These are phyloP conservation scores for Candida jianshihensis DNA, from an alignment of 805 yeast species.

Conservation along the genomic window DNA sequence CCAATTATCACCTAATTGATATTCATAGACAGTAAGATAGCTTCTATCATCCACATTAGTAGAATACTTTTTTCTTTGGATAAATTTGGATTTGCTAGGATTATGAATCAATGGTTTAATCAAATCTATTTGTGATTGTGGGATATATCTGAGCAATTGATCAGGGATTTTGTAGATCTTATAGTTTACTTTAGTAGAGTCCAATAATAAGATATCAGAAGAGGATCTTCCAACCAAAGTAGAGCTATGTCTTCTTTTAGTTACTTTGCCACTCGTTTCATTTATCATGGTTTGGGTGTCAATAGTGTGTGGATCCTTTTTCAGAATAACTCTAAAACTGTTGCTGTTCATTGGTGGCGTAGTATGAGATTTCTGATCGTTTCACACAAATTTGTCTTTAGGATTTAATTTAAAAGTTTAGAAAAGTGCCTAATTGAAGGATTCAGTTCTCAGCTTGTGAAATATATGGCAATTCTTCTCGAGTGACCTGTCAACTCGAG, in stretches of 20 bases:
- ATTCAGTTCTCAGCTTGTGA: no score
- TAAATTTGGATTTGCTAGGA: constrained; percentile 4
- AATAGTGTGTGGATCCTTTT: no score
- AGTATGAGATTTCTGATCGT: no score
- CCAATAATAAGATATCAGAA: constrained; percentile 11
- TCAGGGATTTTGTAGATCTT: constrained; percentile 11
- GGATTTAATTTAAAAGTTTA: no score
- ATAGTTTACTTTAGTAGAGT: constrained; percentile 14
- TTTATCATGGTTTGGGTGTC: no score
- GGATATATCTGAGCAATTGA: constrained; percentile 13
- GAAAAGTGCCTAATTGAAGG: no score
- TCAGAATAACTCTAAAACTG: no score
- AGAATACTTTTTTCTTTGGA: constrained; percentile 46
- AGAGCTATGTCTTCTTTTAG: neutral
- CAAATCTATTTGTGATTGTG: constrained; percentile 15
- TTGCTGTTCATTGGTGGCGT: no score
- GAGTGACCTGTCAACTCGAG: no score
- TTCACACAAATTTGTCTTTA: no score
- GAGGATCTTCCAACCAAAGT: neutral
- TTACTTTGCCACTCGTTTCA: neutral
- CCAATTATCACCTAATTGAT: constrained; percentile 60
- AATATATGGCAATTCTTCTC: no score
- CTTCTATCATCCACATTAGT: constrained; percentile 70
- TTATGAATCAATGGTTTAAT: constrained; percentile 4
- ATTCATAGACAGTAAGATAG: constrained; percentile 66